A percentile compares a stretch with the other conserved stretches of the same genome.
phyloP scores from a whole-genome alignment of 805 yeast genomes.

The Yamadazyma philogaea region DNA sequence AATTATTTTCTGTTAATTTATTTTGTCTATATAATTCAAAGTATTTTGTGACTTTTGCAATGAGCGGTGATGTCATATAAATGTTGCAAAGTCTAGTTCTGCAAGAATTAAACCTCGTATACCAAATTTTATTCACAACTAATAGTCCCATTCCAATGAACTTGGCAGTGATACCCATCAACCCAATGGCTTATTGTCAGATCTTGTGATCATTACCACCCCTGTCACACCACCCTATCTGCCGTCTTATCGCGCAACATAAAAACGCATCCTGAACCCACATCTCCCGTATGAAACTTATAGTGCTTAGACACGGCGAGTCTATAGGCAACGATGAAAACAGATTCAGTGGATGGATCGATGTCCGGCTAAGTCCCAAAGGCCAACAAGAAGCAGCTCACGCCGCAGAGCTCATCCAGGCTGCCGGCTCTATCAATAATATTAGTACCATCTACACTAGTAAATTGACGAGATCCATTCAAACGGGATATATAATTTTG shows the following conservation, averaged over 20 bases:
- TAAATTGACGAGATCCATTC: constrained; percentile 37
- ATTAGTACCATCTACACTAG: constrained; percentile 37
- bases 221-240: background rate
- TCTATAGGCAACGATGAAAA: constrained; percentile 43
- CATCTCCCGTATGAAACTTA: constrained; percentile 23
- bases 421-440: constrained; percentile 12
- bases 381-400: constrained; percentile 38
- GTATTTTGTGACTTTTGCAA: background rate
- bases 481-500: constrained; percentile 39
- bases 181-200: background rate
- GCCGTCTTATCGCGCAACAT: background rate
- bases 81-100: background rate
- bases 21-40: no score
- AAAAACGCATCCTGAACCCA: background rate
- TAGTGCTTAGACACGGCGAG: constrained; percentile 45
- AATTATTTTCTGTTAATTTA: no score
- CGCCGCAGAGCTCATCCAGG: constrained; percentile 35
- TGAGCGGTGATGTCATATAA: background rate
- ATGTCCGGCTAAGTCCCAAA: constrained; percentile 35
- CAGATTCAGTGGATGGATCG: constrained; percentile 47
- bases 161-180: no score
- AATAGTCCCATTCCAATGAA: no score
- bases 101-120: no score
- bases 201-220: background rate
- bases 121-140: no score